Base-by-base conservation (phyloP, 2,329 filamentous ascomycete species). In the Aspergillus flavus region DNA sequence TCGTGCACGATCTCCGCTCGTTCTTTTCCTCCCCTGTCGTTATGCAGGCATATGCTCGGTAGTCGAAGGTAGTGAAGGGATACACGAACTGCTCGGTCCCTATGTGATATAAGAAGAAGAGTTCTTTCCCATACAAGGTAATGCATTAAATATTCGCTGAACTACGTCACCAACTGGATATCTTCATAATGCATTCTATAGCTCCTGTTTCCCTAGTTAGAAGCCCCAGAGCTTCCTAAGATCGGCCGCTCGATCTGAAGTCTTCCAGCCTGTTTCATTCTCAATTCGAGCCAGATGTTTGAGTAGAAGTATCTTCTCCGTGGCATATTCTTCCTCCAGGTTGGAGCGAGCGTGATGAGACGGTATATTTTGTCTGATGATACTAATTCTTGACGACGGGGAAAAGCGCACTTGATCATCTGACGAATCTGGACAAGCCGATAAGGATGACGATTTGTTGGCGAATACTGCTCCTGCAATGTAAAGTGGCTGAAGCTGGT, bases 201-300 rank as follows among this genome's bases (percentile, higher is more conserved):
- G 6, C 34, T 36, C 4, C 6, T n/a, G 1, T 23, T 23, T 11
- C 43, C n/a, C 43, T 46, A 12, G 19, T 23, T 19, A 21, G 23
- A 48, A 48, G 4, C 45, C 21, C 45, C 45, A 48, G 12, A 48
- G 45, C 5, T 16, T 23, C 45, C 45, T 26, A 10, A 48, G 23
- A 26, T 48, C 45, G 6, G 45, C 21, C 3, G 45, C 45, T 9
- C 45, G 45, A 16, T 48, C 45, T 3, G 23, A 28, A 4, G 66
- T 68, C 39, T 68, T 66, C 66, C 66, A 68, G 6, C 66, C 66
- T 6, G 64, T 68, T 34, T 68, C 61, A 19, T 60, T 45, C 60
- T 68, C 66, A 53, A 68, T 66, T 23, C 62, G 58, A 57, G 64
- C 58, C 19, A 68, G 26, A 12, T 68, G 66, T 36, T 60, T 68